phyloP scores from a whole-genome alignment of 2,329 filamentous ascomycete species.

The Cadophora sp. region DNA sequence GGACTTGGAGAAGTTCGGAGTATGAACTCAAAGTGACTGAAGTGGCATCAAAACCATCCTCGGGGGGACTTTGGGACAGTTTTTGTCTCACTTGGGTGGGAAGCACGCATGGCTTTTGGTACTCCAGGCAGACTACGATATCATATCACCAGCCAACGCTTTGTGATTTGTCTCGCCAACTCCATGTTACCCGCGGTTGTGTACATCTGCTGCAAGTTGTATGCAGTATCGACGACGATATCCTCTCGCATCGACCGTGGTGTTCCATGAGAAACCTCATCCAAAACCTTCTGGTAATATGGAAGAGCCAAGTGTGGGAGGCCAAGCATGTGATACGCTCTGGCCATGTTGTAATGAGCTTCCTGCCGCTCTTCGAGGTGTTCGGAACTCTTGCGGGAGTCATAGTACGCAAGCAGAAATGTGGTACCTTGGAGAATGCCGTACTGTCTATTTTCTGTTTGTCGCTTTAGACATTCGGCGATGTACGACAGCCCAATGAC shows the following conservation, averaged over 20 bases:
- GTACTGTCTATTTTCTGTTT: conserved; percentile 89
- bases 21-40: neutral
- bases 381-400: conserved; percentile 55
- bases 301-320: conserved; percentile 74
- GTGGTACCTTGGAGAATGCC: conserved; percentile 83
- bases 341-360: conserved; percentile 80
- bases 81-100: neutral
- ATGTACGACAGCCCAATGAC: conserved; percentile 85
- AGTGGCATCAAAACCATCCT: neutral
- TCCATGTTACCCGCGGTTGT: conserved; percentile 67
- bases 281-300: conserved; percentile 65
- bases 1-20: neutral
- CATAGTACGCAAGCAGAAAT: conserved; percentile 79
- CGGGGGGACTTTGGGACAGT: neutral
- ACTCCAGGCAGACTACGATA: neutral
- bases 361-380: conserved; percentile 65
- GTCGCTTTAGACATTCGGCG: conserved; percentile 87
- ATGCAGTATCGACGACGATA: conserved; percentile 74
- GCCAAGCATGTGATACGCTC: conserved; percentile 78
- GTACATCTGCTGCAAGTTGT: conserved; percentile 74
- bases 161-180: conserved; percentile 65
- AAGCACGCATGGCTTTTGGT: neutral
- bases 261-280: conserved; percentile 46
- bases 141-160: conserved; percentile 57
- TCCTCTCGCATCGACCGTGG: conserved; percentile 53